Percentiles rank a stretch among this genome's conserved stretches.
Conservation (phyloP, 2,329 filamentous ascomycete species). For the Sarocladium kiliense region DNA sequence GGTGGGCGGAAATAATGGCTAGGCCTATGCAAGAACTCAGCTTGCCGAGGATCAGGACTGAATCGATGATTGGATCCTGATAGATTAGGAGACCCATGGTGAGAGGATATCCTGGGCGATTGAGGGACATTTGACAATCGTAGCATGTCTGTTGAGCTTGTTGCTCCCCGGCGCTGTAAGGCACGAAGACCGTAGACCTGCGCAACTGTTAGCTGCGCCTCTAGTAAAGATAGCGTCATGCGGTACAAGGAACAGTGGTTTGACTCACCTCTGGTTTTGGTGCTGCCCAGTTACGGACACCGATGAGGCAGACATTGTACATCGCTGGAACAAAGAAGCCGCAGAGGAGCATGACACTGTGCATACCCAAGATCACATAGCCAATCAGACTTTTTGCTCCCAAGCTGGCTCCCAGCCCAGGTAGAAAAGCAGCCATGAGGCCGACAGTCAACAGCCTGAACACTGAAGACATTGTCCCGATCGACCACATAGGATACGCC, state of each 20-base stretch:
- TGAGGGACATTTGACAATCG: neutral
- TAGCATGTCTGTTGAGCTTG: neutral
- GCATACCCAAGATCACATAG: constrained; percentile 61
- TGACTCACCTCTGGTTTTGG: neutral
- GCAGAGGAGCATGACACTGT: constrained; percentile 46
- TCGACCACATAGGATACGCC: constrained; percentile 60
- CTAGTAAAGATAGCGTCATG: too few relatives aligned
- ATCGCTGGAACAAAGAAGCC: neutral
- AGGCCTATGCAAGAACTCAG: neutral
- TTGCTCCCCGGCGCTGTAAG: neutral
- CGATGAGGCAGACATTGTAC: neutral
- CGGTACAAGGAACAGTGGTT: too few relatives aligned
- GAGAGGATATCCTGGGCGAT: neutral
- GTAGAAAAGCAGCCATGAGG: constrained; percentile 40
- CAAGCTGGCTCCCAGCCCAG: constrained; percentile 55
- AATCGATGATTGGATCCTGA: neutral
- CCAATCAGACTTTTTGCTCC: constrained; percentile 62
- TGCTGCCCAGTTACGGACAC: neutral
- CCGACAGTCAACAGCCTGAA: constrained; percentile 42
- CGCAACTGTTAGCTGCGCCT: neutral
- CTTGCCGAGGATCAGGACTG: neutral
- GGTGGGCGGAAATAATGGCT: neutral
- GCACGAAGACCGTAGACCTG: neutral
- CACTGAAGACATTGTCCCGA: constrained; percentile 52
- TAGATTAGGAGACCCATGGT: neutral